A percentile compares a stretch with the other conserved stretches of the same genome.
Evolutionary conservation across 345 rosid genomes (phyloP).

Genomic region (Erucastrum elatum): DNA sequence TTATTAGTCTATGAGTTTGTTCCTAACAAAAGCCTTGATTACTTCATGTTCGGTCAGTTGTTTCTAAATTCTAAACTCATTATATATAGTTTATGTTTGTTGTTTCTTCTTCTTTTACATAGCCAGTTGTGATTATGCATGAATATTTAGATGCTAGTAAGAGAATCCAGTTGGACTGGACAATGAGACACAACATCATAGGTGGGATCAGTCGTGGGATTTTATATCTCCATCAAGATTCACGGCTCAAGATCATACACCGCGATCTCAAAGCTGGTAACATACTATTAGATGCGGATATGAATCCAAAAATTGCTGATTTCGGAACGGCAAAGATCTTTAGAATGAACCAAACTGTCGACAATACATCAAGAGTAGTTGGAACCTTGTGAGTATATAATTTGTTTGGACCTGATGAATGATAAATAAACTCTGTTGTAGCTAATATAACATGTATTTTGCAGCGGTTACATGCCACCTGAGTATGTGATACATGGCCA

Average conservation of each 20-base stretch:
- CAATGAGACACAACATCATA: slow-evolving; percentile 39
- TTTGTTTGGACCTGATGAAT: neutral
- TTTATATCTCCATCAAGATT: slow-evolving; percentile 44
- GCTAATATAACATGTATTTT: neutral
- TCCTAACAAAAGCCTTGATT: slow-evolving; percentile 30
- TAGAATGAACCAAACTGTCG: slow-evolving; percentile 34
- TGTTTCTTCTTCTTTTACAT: neutral
- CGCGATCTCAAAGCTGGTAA: slow-evolving; percentile 63
- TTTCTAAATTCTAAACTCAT: neutral
- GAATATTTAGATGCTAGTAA: slow-evolving; percentile 32
- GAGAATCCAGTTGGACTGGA: slow-evolving; percentile 46
- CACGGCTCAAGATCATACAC: slow-evolving; percentile 53
- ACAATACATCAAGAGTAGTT: slow-evolving; percentile 47
- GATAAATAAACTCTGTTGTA: neutral
- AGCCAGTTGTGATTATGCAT: neutral
- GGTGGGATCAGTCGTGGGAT: slow-evolving; percentile 46
- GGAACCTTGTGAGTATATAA: slow-evolving; percentile 54
- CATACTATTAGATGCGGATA: slow-evolving; percentile 47
- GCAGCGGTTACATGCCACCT: slow-evolving; percentile 46
- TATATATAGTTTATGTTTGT: neutral
- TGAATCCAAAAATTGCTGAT: slow-evolving; percentile 64
- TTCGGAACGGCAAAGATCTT: slow-evolving; percentile 61
- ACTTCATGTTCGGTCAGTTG: slow-evolving; percentile 17
- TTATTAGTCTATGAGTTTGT: slow-evolving; percentile 25
- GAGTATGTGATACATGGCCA: slow-evolving; percentile 42